phyloP scores from a whole-genome alignment of 2,329 filamentous ascomycete species.

The Fulvia fulva region DNA sequence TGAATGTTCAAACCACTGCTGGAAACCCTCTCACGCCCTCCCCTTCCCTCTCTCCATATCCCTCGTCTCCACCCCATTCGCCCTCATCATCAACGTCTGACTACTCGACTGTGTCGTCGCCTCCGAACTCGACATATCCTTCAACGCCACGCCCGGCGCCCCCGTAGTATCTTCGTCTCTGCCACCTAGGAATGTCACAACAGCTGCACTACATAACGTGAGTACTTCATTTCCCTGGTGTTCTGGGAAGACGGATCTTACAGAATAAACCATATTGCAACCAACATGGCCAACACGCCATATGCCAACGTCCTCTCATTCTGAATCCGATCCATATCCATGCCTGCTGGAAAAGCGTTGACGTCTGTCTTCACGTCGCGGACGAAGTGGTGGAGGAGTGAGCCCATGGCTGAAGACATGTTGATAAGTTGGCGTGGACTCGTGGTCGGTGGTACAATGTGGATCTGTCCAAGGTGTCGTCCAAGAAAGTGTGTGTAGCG shows the following conservation, averaged over 20 bases:
- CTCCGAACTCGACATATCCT: background rate
- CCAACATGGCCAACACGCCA: background rate
- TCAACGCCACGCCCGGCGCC: background rate
- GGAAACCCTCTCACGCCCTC: too few relatives aligned
- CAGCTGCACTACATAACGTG: background rate
- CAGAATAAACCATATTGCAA: background rate
- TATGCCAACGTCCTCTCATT: background rate
- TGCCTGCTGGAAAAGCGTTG: background rate
- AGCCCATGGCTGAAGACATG: background rate
- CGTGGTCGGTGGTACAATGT: background rate
- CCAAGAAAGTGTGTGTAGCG: background rate
- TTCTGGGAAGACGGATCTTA: background rate
- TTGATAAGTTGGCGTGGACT: background rate
- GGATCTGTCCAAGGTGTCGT: too few relatives aligned
- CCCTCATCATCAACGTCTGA: background rate
- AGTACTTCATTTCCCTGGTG: background rate
- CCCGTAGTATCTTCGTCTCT: background rate
- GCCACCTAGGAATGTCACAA: background rate
- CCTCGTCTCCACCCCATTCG: background rate
- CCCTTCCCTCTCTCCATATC: background rate
- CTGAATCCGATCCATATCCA: background rate
- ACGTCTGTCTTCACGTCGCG: background rate
- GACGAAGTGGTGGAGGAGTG: background rate
- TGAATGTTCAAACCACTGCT: background rate
- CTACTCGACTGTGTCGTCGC: background rate